Conservation (phyloP, 208 protist genomes). For the Wallacemonas sp. region DNA sequence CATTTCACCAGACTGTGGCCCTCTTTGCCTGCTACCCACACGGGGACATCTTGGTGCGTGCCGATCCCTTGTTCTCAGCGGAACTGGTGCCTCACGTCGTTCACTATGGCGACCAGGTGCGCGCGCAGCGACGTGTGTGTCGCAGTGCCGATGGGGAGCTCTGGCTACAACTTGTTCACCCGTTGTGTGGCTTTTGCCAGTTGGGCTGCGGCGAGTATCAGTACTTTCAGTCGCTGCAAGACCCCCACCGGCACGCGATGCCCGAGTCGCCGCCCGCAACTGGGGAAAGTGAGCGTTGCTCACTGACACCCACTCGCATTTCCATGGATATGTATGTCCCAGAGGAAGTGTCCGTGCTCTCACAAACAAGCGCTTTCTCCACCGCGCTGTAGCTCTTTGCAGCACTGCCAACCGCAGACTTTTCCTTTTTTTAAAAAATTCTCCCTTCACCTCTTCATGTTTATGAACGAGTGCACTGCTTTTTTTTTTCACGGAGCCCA, state of each 20-base stretch:
- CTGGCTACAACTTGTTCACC: constrained; percentile 54
- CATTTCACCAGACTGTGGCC: constrained; percentile 24
- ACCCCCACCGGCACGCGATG: constrained; percentile 28
- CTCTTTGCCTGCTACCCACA: constrained; percentile 36
- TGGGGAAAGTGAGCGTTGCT: background rate
- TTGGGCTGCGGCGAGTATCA: constrained; percentile 18
- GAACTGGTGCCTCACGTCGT: constrained; percentile 19
- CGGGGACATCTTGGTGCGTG: constrained; percentile 33
- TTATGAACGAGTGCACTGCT: background rate
- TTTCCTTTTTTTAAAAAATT: constrained; percentile 22
- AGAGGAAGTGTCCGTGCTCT: background rate
- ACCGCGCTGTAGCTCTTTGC: constrained; percentile 2
- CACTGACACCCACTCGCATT: background rate
- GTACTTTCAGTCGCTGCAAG: constrained; percentile 41
- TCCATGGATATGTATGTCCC: constrained; percentile 12
- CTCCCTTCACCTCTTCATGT: constrained; percentile 15
- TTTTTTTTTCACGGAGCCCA: background rate
- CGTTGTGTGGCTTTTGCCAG: constrained; percentile 45
- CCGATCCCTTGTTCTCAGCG: constrained; percentile 24
- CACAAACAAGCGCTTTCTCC: background rate
- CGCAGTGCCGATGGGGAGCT: background rate
- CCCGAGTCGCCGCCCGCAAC: background rate
- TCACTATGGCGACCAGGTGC: constrained; percentile 40
- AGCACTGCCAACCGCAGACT: too few species aligned
- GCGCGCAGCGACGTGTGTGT: background rate